These are phyloP conservation scores for Adansonia madagascariensis DNA, from an alignment of 441 rosid species.

Conservation along the genomic window DNA sequence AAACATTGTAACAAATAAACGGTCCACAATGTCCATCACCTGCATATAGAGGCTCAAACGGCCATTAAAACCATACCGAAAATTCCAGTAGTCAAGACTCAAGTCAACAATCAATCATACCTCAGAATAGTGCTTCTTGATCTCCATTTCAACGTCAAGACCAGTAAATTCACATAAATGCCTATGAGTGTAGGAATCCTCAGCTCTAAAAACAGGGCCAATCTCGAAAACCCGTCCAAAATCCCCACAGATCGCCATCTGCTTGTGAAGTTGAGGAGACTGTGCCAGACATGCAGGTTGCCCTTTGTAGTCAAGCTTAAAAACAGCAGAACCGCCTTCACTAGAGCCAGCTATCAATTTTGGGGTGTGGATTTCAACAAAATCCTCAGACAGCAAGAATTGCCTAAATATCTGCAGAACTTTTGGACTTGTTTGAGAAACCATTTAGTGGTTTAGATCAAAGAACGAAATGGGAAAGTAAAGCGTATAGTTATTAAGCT, in stretches of 20 bases:
- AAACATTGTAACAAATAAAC: constrained; percentile 70
- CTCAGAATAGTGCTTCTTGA: constrained; percentile 76
- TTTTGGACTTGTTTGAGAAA: constrained; percentile 11
- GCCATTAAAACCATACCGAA: constrained; percentile 25
- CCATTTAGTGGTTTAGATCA: not conserved
- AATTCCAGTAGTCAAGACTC: constrained; percentile 9
- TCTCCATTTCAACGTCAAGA: constrained; percentile 92
- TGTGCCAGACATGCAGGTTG: constrained; percentile 69
- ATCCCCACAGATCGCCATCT: constrained; percentile 68
- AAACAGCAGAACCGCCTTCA: constrained; percentile 96
- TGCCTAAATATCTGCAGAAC: constrained; percentile 66
- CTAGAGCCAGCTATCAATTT: constrained; percentile 82
- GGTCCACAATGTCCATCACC: constrained; percentile 88
- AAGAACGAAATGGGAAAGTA: constrained; percentile 7
- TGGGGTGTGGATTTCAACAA: constrained; percentile 81
- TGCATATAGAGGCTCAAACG: constrained; percentile 34
- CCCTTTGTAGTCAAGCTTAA: constrained; percentile 78
- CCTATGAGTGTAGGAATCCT: constrained; percentile 71
- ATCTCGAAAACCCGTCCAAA: constrained; percentile 63
- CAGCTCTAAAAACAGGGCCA: constrained; percentile 72
- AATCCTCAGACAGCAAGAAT: constrained; percentile 52
- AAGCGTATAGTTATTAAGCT: not conserved
- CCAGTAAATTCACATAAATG: constrained; percentile 88
- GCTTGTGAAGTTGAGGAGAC: constrained; percentile 77
- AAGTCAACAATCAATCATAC: constrained; percentile 40